Conservation (phyloP, 164 flowering plant genomes). For the Cinnamomum micranthum region DNA sequence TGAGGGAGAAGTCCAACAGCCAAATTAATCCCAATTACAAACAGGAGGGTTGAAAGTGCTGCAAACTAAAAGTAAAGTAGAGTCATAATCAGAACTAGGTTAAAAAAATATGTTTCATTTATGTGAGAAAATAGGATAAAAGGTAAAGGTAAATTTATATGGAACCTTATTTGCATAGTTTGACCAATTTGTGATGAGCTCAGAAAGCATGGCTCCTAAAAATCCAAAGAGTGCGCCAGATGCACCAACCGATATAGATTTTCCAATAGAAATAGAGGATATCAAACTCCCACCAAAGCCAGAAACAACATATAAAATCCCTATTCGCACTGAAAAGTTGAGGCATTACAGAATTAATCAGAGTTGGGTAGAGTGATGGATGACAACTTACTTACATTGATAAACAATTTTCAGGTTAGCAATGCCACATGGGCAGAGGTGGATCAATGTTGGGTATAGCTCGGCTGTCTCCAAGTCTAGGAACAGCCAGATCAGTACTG, state of each 20-base stretch:
- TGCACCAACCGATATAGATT: constrained; percentile 58
- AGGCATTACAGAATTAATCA: background rate
- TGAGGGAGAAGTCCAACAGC: constrained; percentile 51
- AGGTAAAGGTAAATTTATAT: background rate
- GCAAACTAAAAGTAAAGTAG: constrained; percentile 32
- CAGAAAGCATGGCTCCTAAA: constrained; percentile 74
- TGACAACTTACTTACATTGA: background rate
- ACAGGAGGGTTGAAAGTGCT: constrained; percentile 36
- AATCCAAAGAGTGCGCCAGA: constrained; percentile 72
- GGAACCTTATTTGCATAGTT: constrained; percentile 56
- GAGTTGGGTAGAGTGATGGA: background rate
- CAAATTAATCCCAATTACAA: constrained; percentile 44
- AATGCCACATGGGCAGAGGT: too few species aligned
- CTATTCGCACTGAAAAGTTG: constrained; percentile 47
- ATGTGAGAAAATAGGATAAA: too few species aligned
- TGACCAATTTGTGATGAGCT: constrained; percentile 65
- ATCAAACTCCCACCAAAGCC: constrained; percentile 71
- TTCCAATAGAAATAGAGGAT: constrained; percentile 29
- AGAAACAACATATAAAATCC: constrained; percentile 46
- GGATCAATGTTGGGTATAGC: too few species aligned
- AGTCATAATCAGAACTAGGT: too few species aligned
- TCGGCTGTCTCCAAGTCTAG: too few species aligned
- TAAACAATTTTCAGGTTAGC: background rate
- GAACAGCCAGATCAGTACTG: too few species aligned
- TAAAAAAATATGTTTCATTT: too few species aligned